Evolutionary conservation across 768 basidiomycete species (phyloP), one percentile per base, ranked within the genome.

Genomic region (Russula sp.): DNA sequence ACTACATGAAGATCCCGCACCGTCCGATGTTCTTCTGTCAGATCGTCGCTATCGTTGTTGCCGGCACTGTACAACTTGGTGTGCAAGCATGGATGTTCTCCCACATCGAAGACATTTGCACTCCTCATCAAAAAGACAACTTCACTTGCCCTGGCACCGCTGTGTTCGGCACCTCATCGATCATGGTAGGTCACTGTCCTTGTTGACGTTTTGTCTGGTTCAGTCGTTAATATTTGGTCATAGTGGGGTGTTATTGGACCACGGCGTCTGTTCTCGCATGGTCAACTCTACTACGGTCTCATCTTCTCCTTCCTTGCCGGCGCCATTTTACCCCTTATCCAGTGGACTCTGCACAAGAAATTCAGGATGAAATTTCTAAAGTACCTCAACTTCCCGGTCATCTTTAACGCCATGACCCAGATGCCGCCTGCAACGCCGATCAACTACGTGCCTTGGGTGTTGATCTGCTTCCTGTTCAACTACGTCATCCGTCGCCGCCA

Each of bases 71-170:
- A 0, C 88, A 89, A 68, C 82, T 91, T 53, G 83, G 84, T 48
- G 89, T 93, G 1, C 90, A 91, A 68, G 73, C 79, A 0, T 93
- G 88, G 88, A 82, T 87, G 82, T 86, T 87, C 77, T 80, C 80
- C 66, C 84, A 87, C 74, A 83, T 90, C 68, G 73, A 77, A 16
- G 79, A 79, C 39, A 82, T 89, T 71, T 90, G 89, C 71, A 66
- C 66, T 14, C 69, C 77, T 6, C 62, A 75, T 58, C 83, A 88
- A 72, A 76, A 73, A 68, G 80, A 85, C 64, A 81, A 82, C 20
- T 91, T 90, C 73, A 86, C 82, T 59, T 91, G 89, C 71, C 88
- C 89, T 0, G 22, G 61, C 11, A 87, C 86, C 6, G 77, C 84
- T 63, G 86, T 89, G 8, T 91, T 92, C 72, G 88, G 87, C 42